A percentile compares a stretch with the other conserved stretches of the same genome.
Conservation (phyloP, 495 filamentous ascomycete species). For the Penicillium cosmopolitanum region DNA sequence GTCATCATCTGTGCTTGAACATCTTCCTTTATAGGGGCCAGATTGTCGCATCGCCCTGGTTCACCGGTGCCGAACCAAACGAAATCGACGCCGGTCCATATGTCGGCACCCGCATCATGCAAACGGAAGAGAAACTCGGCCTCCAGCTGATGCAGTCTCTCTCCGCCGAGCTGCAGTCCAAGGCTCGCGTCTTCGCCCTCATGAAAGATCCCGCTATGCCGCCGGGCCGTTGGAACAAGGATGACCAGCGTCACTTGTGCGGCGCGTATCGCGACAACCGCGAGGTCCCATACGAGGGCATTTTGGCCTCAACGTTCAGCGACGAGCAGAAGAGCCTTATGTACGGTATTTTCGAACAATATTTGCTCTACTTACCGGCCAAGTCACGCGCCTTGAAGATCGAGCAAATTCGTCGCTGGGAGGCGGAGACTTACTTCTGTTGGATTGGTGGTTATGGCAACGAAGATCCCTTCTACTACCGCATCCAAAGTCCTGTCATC, state of each 20-base stretch:
- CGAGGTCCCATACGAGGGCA: slow-evolving; percentile 72
- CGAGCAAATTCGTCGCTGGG: slow-evolving; percentile 51
- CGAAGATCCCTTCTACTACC: slow-evolving; percentile 73
- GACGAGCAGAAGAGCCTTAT: slow-evolving; percentile 55
- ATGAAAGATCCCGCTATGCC: slow-evolving; percentile 67
- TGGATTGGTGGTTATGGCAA: slow-evolving; percentile 74
- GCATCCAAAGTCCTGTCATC: slow-evolving; percentile 73
- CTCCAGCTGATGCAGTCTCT: slow-evolving; percentile 71
- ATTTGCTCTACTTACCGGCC: slow-evolving; percentile 65
- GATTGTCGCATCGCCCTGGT: slow-evolving; percentile 69
- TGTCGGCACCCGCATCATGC: slow-evolving; percentile 63
- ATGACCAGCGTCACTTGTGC: slow-evolving; percentile 73
- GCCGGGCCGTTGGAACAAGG: slow-evolving; percentile 70
- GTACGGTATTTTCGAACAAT: slow-evolving; percentile 59
- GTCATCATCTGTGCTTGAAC: slow-evolving; percentile 74
- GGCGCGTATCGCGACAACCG: slow-evolving; percentile 79
- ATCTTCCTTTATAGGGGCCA: slow-evolving; percentile 64
- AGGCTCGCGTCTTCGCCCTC: slow-evolving; percentile 58
- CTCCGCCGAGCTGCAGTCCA: slow-evolving; percentile 42
- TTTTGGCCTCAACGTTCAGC: slow-evolving; percentile 48
- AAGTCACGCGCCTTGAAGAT: slow-evolving; percentile 54
- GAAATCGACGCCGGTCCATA: slow-evolving; percentile 66
- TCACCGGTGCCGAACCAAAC: slow-evolving; percentile 79
- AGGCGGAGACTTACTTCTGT: slow-evolving; percentile 70
- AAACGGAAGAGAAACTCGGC: slow-evolving; percentile 65